phyloP scores from a whole-genome alignment of 768 basidiomycete species.

The Tulasnella calospora region DNA sequence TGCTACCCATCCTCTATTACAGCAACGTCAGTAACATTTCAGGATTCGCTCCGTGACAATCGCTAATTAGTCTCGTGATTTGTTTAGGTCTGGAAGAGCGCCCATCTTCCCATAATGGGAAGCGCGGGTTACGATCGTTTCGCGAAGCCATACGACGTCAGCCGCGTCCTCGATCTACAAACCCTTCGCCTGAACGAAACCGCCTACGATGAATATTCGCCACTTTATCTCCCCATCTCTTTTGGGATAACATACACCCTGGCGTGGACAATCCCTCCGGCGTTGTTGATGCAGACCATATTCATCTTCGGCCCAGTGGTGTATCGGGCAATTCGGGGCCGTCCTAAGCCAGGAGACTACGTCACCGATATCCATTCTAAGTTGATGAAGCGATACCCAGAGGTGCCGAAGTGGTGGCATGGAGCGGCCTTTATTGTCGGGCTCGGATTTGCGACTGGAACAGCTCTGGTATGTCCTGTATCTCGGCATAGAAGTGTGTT shows the following conservation, averaged over 20 bases:
- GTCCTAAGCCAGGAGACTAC: conserved; percentile 39
- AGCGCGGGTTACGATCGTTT: conserved; percentile 42
- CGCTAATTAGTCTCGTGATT: background rate
- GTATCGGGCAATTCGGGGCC: conserved; percentile 34
- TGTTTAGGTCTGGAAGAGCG: conserved; percentile 39
- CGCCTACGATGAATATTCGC: conserved; percentile 45
- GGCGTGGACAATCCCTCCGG: conserved; percentile 41
- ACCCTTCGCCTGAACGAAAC: conserved; percentile 38
- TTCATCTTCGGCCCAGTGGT: conserved; percentile 43
- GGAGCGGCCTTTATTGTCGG: conserved; percentile 38
- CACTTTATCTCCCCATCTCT: conserved; percentile 43
- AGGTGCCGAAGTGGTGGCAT: conserved; percentile 44
- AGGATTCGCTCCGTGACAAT: background rate
- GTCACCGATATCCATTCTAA: conserved; percentile 43
- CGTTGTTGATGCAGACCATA: conserved; percentile 42
- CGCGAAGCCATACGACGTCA: conserved; percentile 41
- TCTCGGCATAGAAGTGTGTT: no score
- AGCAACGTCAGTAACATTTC: conserved; percentile 64
- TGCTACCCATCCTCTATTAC: conserved; percentile 86
- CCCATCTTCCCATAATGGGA: conserved; percentile 44
- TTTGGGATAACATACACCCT: conserved; percentile 43
- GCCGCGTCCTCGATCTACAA: conserved; percentile 35
- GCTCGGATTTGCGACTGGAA: conserved; percentile 37
- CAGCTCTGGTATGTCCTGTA: conserved; percentile 36
- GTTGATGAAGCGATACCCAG: conserved; percentile 45